phyloP scores from a whole-genome alignment of 2,329 filamentous ascomycete species.

The Pezizomycotina sp. region DNA sequence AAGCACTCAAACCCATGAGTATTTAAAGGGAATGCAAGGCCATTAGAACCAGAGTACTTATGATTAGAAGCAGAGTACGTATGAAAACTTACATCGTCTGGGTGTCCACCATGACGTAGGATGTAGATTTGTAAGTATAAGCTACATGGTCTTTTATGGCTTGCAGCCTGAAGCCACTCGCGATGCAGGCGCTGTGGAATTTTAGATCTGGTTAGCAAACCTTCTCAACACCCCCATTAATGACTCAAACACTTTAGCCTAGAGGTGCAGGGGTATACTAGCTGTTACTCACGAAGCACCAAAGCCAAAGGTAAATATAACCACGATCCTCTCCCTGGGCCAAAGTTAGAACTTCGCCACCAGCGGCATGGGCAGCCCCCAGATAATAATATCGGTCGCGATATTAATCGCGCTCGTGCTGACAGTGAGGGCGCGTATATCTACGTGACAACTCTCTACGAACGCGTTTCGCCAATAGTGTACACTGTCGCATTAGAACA shows the following conservation, averaged over 20 bases:
- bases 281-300: conserved; percentile 17
- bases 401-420: conserved; percentile 6
- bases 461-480: conserved; percentile 8
- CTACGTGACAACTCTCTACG: neutral
- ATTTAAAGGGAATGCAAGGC: neutral
- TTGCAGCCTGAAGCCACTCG: conserved; percentile 9
- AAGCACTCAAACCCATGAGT: neutral
- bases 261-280: too few relatives aligned
- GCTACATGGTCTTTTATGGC: conserved; percentile 3
- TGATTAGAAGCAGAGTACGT: too few relatives aligned
- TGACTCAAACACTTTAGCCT: neutral
- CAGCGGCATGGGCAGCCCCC: conserved; percentile 16
- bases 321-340: conserved; percentile 14
- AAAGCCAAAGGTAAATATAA: conserved; percentile 13
- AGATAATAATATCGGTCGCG: conserved; percentile 15
- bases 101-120: conserved; percentile 8
- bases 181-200: conserved; percentile 13
- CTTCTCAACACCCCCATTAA: neutral
- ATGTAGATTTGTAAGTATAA: conserved; percentile 4
- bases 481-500: conserved; percentile 8
- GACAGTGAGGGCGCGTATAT: neutral
- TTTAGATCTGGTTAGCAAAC: conserved; percentile 2
- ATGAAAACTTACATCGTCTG: conserved; percentile 16
- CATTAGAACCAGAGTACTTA: too few relatives aligned
- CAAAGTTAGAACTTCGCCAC: conserved; percentile 16